These are phyloP conservation scores for Xylaria sp. DNA, from an alignment of 2,329 filamentous ascomycete genomes.

Conservation along the genomic window DNA sequence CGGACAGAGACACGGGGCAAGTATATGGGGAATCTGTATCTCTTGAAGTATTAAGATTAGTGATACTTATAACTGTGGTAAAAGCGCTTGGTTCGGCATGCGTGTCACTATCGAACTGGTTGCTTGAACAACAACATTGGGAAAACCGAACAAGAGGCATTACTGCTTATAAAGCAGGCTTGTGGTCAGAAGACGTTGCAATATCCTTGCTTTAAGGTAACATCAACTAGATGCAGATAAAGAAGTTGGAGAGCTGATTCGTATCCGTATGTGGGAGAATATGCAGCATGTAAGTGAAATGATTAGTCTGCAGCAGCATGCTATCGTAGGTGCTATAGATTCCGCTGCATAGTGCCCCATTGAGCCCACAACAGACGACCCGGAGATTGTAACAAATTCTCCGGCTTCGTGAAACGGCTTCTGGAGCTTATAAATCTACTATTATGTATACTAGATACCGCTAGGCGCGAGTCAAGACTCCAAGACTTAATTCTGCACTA, in stretches of 20 bases:
- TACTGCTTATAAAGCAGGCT: constrained; percentile 30
- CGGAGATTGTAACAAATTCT: constrained; percentile 22
- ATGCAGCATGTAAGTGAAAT: constrained; percentile 19
- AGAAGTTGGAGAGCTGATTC: constrained; percentile 13
- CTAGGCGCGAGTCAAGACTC: background rate
- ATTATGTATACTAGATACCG: background rate
- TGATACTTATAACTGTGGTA: background rate
- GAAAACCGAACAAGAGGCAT: background rate
- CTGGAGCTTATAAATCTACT: constrained; percentile 36
- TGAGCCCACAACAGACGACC: constrained; percentile 12
- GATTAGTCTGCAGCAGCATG: constrained; percentile 13
- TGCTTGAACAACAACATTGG: constrained; percentile 13
- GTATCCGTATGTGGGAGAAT: constrained; percentile 22
- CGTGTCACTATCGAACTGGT: background rate
- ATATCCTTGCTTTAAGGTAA: constrained; percentile 27
- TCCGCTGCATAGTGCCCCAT: background rate
- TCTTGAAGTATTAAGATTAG: background rate
- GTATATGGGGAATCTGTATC: background rate
- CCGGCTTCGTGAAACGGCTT: constrained; percentile 18
- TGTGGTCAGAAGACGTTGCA: constrained; percentile 26
- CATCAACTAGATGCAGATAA: constrained; percentile 17
- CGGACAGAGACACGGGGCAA: too few relatives aligned
- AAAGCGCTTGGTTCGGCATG: constrained; percentile 8
- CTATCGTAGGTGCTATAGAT: constrained; percentile 1
- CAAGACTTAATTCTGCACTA: background rate